A percentile compares a stretch with the other conserved stretches of the same genome.
phyloP scores from a whole-genome alignment of 257 asterid species.

The Nicotiana benthamiana region DNA sequence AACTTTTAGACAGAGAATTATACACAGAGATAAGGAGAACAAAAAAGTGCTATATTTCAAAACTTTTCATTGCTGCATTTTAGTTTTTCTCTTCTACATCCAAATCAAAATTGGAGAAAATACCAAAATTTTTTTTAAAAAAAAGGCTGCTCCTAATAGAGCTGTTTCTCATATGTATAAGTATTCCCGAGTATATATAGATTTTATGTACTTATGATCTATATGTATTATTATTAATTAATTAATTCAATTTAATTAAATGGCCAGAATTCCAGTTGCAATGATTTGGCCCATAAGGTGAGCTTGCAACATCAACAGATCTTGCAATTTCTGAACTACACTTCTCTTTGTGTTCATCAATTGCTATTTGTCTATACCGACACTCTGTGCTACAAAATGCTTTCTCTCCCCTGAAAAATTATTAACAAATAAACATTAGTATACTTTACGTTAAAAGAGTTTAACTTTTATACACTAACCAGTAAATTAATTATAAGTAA shows the following conservation, averaged over 20 bases:
- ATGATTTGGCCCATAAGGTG: slow-evolving; percentile 43
- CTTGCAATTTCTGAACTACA: slow-evolving; percentile 42
- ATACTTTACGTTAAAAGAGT: background rate
- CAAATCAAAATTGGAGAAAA: slow-evolving; percentile 12
- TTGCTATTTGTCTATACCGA: slow-evolving; percentile 59
- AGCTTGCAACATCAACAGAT: slow-evolving; percentile 10
- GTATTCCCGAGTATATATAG: slow-evolving; percentile 10
- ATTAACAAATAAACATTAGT: background rate
- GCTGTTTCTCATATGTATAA: slow-evolving; percentile 5
- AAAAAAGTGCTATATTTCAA: background rate
- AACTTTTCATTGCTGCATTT: background rate
- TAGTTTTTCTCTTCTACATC: slow-evolving; percentile 10
- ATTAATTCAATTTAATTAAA: slow-evolving; percentile 5
- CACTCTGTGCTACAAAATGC: slow-evolving; percentile 91
- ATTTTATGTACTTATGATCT: background rate
- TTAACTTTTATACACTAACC: too few relatives aligned
- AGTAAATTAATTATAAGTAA: too few relatives aligned
- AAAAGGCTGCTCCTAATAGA: background rate
- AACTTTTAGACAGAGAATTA: background rate
- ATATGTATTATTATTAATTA: background rate
- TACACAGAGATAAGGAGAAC: background rate
- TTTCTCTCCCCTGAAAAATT: slow-evolving; percentile 69
- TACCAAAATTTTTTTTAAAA: too few relatives aligned
- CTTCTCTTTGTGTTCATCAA: slow-evolving; percentile 64
- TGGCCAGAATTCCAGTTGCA: slow-evolving; percentile 59